phyloP scores from a whole-genome alignment of 2,329 filamentous ascomycete genomes.

The Thelonectria rubi region DNA sequence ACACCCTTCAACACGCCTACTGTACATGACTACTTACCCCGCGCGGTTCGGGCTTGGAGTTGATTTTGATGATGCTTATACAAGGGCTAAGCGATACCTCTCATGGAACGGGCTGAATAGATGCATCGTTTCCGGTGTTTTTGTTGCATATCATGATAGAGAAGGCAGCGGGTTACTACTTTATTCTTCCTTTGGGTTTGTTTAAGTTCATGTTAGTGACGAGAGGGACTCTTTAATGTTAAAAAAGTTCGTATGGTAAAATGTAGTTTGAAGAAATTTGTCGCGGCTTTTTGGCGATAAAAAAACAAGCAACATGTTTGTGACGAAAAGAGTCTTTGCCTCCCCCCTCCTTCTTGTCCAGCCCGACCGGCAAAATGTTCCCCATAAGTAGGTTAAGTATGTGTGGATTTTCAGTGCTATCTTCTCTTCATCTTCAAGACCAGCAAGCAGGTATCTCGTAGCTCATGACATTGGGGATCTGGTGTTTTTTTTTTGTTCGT shows the following conservation, averaged over 20 bases:
- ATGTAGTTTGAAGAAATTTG: slow-evolving; percentile 7
- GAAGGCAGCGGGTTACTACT: slow-evolving; percentile 30
- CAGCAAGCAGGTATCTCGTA: slow-evolving; percentile 42
- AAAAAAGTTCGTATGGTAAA: slow-evolving; percentile 20
- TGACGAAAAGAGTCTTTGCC: slow-evolving; percentile 33
- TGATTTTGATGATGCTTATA: slow-evolving; percentile 28
- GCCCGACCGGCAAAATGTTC: slow-evolving; percentile 21
- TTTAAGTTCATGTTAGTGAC: slow-evolving; percentile 20
- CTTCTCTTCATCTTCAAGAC: slow-evolving; percentile 28
- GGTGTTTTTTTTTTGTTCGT: slow-evolving; percentile 26
- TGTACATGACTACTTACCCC: slow-evolving; percentile 15
- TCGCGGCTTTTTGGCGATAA: slow-evolving; percentile 16
- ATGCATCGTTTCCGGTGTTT: slow-evolving; percentile 24
- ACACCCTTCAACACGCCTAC: not conserved
- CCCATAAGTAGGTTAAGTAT: slow-evolving; percentile 12
- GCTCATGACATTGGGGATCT: slow-evolving; percentile 38
- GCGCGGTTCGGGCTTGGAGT: slow-evolving; percentile 26
- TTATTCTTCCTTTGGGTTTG: slow-evolving; percentile 17
- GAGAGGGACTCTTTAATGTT: slow-evolving; percentile 23
- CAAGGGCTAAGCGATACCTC: slow-evolving; percentile 39
- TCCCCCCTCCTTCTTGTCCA: slow-evolving; percentile 25
- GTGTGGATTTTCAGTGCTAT: slow-evolving; percentile 27
- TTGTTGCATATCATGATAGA: slow-evolving; percentile 39
- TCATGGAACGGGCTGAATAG: slow-evolving; percentile 30
- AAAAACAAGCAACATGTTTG: slow-evolving; percentile 26